phyloP scores from a whole-genome alignment of 139 green algal species.

The Chlamydomonas applanata region DNA sequence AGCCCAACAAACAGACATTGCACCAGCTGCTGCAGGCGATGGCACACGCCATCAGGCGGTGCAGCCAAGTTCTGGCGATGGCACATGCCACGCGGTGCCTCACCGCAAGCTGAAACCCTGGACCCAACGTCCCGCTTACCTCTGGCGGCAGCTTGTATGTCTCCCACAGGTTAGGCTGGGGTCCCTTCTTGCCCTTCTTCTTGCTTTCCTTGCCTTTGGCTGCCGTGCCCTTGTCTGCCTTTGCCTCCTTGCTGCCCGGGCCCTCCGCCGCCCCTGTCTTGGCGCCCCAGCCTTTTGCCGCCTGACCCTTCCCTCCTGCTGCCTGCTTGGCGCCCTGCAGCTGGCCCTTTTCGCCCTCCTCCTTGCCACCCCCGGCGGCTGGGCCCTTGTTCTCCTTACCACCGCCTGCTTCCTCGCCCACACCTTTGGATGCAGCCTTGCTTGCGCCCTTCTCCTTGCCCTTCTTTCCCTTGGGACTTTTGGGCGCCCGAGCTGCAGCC shows the following conservation, averaged over 20 bases:
- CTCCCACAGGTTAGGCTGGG: slow-evolving; percentile 1
- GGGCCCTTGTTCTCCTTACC: not conserved
- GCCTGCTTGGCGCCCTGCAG: not conserved
- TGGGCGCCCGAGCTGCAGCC: no score
- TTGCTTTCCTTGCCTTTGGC: not conserved
- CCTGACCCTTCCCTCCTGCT: not conserved
- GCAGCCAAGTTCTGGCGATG: no score
- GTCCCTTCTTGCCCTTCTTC: slow-evolving; percentile 1
- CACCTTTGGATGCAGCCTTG: not conserved
- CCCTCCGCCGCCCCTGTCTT: no score
- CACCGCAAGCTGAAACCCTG: no score
- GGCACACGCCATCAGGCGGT: no score
- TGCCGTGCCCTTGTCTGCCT: no score
- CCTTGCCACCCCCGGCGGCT: not conserved
- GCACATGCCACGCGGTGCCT: no score
- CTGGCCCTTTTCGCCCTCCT: not conserved
- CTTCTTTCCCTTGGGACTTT: no score
- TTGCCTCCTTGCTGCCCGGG: no score
- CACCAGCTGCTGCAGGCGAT: no score
- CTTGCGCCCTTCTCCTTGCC: not conserved
- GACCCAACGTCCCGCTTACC: not conserved
- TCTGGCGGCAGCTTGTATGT: slow-evolving; percentile 2
- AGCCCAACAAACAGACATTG: no score
- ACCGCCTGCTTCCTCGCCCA: not conserved
- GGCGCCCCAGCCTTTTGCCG: no score